A percentile compares a stretch with the other conserved stretches of the same genome.
phyloP scores from a whole-genome alignment of 306 rosid genomes.

The Abrus pulchellus region DNA sequence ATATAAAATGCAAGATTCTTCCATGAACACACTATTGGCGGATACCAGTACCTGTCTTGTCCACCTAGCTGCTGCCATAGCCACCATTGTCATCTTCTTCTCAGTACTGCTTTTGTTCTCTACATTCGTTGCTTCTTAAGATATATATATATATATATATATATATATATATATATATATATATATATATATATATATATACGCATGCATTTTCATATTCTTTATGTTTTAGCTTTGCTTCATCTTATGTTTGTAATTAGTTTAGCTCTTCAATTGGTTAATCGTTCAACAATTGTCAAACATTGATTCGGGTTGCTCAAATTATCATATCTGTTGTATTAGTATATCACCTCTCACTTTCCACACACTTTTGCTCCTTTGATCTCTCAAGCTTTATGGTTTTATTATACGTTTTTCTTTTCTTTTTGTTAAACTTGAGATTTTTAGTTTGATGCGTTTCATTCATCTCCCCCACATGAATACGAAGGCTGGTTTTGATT shows the following conservation, averaged over 20 bases:
- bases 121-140: background rate
- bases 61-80: background rate
- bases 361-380: background rate
- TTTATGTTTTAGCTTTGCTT: background rate
- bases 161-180: background rate
- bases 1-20: background rate
- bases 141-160: background rate
- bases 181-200: background rate
- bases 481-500: background rate
- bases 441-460: background rate
- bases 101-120: background rate
- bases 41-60: background rate
- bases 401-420: background rate
- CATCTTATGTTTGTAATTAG: background rate
- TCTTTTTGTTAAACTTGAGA: background rate
- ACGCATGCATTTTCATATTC: slow-evolving; percentile 4
- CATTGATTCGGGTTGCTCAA: background rate
- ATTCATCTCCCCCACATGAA: background rate
- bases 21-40: background rate
- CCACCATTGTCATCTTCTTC: slow-evolving; percentile 15
- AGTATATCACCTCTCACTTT: no score
- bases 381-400: background rate
- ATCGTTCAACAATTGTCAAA: background rate
- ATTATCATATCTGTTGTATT: background rate
- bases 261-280: background rate